Base-by-base conservation (phyloP, 371 early-diverging fungal genomes). In the Lichtheimia corymbifera region DNA sequence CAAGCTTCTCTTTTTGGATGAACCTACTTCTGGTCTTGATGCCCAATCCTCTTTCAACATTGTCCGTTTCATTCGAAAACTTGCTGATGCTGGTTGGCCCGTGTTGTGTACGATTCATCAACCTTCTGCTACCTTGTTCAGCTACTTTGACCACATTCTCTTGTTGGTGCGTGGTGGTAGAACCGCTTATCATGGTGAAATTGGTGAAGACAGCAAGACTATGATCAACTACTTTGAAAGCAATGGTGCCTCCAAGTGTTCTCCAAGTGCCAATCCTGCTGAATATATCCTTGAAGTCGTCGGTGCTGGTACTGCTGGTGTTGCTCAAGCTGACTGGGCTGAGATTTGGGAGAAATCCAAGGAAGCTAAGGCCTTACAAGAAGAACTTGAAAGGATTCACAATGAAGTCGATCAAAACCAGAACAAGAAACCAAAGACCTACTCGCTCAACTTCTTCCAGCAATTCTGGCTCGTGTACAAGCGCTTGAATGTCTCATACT, bases 21-120 rank as follows among this genome's bases (percentile, higher is more conserved):
- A 95, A 63, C 94, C 93, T 49, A 93, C 93, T 5, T 91, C 91
- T 53, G 93, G 93, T 56, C 75, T 93, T 14, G 82, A 91, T 69
- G 82, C 84, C 14, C 83, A 86, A 67, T 80, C 53, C 18, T 86
- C 92, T 5, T 84, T 85, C 73, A 89, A 90, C 73, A 88, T 94
- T 66, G 74, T 92, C 51, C 77, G 85, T 35, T 79, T 91, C 64
- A 82, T 92, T 60, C 85, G 85, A 68, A 87, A 88, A 49, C 77
- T 93, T 58, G 85, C 91, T 25, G 83, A 80, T 53, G 80, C 82
- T 24, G 88, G 89, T 22, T 84, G 84, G 73, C 83, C 87, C 7
- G 77, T 88, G 25, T 71, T 88, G n/a, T 91, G 91, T 77, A 91
- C 94, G 11, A 93, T 93, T 58, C 95, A 94, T 73, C 95, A 93